Evolutionary conservation across 2,329 filamentous ascomycete species (phyloP).

Genomic region (Trichoderma afroharzianum): DNA sequence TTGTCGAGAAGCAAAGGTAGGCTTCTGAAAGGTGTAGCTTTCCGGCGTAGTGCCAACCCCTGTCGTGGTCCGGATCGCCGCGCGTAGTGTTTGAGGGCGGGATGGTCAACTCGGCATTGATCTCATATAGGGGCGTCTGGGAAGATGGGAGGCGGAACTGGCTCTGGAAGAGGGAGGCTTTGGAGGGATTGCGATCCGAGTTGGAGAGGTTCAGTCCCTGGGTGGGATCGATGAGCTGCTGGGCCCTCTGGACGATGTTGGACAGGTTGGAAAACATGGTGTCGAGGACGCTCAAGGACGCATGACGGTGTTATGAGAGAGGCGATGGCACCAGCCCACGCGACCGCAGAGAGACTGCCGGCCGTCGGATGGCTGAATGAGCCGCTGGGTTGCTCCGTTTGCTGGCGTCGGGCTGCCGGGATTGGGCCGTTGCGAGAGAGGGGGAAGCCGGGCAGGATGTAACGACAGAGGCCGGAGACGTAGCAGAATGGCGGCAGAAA

Average conservation of each 20-base stretch:
- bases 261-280: conserved; percentile 61
- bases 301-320: conserved; percentile 33
- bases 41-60: conserved; percentile 84
- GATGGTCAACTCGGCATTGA: conserved; percentile 91
- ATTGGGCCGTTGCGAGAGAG: conserved; percentile 1
- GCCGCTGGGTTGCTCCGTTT: background rate
- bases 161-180: conserved; percentile 86
- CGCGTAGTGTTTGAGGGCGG: conserved; percentile 66
- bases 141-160: conserved; percentile 93
- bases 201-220: conserved; percentile 69
- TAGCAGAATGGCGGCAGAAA: background rate
- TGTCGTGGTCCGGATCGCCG: conserved; percentile 66
- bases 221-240: conserved; percentile 89
- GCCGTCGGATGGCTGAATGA: background rate
- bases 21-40: conserved; percentile 91
- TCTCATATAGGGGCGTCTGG: conserved; percentile 92
- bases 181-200: conserved; percentile 79
- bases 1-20: conserved; percentile 95
- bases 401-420: conserved; percentile 12
- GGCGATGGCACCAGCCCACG: conserved; percentile 11
- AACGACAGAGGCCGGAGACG: background rate
- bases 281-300: conserved; percentile 34
- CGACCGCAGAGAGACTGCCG: conserved; percentile 12
- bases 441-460: background rate
- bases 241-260: conserved; percentile 90